Evolutionary conservation across 2,329 filamentous ascomycete genomes (phyloP).

Genomic region (Cladosporium oxysporum): DNA sequence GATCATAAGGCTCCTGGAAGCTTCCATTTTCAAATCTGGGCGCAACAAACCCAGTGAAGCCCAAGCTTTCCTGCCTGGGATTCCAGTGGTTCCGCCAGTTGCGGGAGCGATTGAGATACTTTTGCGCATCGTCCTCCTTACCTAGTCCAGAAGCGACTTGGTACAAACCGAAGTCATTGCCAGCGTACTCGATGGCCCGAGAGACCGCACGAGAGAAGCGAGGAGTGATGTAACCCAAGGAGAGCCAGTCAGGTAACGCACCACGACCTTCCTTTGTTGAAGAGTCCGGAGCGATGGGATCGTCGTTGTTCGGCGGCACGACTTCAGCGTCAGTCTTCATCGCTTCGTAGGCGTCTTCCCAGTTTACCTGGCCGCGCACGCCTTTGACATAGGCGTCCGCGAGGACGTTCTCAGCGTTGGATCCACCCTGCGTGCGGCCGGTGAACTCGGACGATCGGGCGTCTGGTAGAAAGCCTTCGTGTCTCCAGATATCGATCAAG

Average conservation of each 20-base stretch:
- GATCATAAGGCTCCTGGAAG: constrained; percentile 50
- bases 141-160: constrained; percentile 64
- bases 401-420: constrained; percentile 70
- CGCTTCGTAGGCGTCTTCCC: constrained; percentile 62
- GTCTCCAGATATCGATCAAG: constrained; percentile 64
- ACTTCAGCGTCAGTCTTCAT: constrained; percentile 69
- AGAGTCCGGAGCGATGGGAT: constrained; percentile 57
- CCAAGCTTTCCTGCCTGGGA: constrained; percentile 55
- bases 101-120: constrained; percentile 63
- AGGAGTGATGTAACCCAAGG: constrained; percentile 66
- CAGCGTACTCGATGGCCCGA: constrained; percentile 66
- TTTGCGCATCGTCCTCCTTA: constrained; percentile 53
- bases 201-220: constrained; percentile 61
- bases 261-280: constrained; percentile 69
- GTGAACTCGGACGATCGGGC: constrained; percentile 69
- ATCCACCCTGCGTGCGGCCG: constrained; percentile 68
- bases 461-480: constrained; percentile 72
- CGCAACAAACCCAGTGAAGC: constrained; percentile 67
- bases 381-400: constrained; percentile 73
- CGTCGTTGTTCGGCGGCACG: constrained; percentile 60
- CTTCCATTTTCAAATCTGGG: constrained; percentile 53
- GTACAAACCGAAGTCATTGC: constrained; percentile 68
- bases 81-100: constrained; percentile 78
- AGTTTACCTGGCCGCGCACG: constrained; percentile 63
- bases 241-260: constrained; percentile 68